Evolutionary conservation across 2,329 filamentous ascomycete genomes (phyloP), one percentile per base, ranked within the genome.

Genomic region (Sarocladium strictum): DNA sequence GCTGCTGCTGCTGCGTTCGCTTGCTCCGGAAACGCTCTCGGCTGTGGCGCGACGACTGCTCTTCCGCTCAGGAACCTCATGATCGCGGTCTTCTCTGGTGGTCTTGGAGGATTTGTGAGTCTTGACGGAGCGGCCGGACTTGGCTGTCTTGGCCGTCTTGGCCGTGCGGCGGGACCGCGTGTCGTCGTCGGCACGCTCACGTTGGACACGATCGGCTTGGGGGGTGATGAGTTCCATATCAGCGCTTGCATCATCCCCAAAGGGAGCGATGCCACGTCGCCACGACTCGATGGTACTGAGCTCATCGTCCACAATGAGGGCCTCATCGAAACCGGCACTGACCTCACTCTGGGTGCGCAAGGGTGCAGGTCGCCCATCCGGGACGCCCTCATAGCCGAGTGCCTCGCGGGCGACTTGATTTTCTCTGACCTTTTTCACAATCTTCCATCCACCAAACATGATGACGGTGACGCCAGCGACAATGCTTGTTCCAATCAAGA

Each of bases 381-480:
- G 49, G 15, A 12, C 40, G 2, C 54, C 56, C 26, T 68, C 62
- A 19, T 64, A 67, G 1, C 63, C 60, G 27, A 65, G 57, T 7
- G 68, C 67, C 45, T 65, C 64, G 2, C 63, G 57, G 1, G 66
- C 63, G 1, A 62, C 60, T 54, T 68, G 67, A 19, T 65, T 66
- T 54, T 79, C 77, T 56, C 72, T 70, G 60, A 97, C 89, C 62
- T 85, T 86, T 77, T 97, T 95, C 72, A 99, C 85, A 68, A 99
- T 97, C 73, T 96, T 97, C 81, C 90, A 97, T 4, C 94, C 93
- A 54, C 94, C 94, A 57, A 99, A 90, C 68, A 94, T 92, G 63
- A 99, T 90, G 9, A 97, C 85, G 0, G 94, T 97, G n/a, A 96
- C 86, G 14, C 94, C 94, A 0, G 96, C 85, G 1, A 89, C 90